Evolutionary conservation across 2,329 filamentous ascomycete genomes (phyloP), one percentile per base, ranked within the genome.

Genomic region (Endoconidiophora laricicola): DNA sequence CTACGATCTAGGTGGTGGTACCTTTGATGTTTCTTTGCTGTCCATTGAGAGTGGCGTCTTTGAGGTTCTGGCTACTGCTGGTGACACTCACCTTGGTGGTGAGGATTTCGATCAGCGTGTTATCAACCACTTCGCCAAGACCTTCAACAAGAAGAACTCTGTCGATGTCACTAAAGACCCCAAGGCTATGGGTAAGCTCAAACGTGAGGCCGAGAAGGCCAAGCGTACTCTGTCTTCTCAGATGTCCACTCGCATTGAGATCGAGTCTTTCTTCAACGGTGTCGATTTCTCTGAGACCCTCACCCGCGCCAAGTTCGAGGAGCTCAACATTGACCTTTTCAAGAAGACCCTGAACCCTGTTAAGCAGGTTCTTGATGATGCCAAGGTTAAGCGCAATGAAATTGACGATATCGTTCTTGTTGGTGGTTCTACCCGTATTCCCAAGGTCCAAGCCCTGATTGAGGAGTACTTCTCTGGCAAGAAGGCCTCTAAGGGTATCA

Each of bases 321-420:
- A 96, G 72, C 79, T 96, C 61, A 96, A 96, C 83, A 88, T 88
- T 60, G 90, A 96, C 62, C 81, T 96, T 55, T 96, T 96, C 83
- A 94, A 94, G 82, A 94, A 91, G 79, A 96, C 91, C 53, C 79
- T 96, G 58, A 94, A 95, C 80, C 90, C 91, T 52, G 91, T 96
- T 58, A 87, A 96, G 74, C 88, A 95, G 77, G 91, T 96, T 58
- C 78, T 98, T 64, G 94, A 94, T 76, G 91, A 96, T 60, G 87
- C 88, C 66, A 94, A 95, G 76, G 76, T 95, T 61, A 90, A 90
- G 81, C 96, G 95, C 83, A 71, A 69, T 55, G 88, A 96, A 61
- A 78, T 98, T 60, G 81, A 95, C 62, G 91, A 96, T 66, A 95
- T 98, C 59, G 91, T 98, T 57, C 80, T 96, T 47, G 90, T 96